Percentiles rank a stretch among this genome's conserved stretches.
Conservation (phyloP, 306 rosid species). For the Psophocarpus tetragonolobus region DNA sequence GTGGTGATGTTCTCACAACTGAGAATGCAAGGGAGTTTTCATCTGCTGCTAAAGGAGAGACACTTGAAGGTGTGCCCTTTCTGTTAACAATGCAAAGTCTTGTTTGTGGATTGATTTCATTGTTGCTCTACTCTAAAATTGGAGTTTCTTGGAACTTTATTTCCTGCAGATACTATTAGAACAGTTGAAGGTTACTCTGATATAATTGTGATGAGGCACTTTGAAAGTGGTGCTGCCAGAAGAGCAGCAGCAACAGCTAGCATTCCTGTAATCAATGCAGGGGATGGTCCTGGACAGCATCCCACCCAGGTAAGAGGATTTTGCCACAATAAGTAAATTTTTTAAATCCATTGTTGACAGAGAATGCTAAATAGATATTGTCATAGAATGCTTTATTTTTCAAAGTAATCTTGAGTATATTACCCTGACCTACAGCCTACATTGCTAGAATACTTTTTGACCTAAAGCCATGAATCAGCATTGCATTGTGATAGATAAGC, state of each 20-base stretch:
- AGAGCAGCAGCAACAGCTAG: conserved; percentile 78
- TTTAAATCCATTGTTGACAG: not conserved
- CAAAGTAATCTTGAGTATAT: not conserved
- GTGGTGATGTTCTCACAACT: conserved; percentile 95
- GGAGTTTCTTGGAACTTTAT: conserved; percentile 28
- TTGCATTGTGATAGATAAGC: not conserved
- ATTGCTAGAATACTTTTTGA: not conserved
- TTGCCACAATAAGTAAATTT: not conserved
- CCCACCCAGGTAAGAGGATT: conserved; percentile 73
- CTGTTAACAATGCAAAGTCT: not conserved
- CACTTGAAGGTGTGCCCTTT: conserved; percentile 69
- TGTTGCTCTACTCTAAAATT: not conserved
- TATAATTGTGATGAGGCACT: conserved; percentile 90
- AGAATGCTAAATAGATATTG: not conserved
- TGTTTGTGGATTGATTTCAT: not conserved
- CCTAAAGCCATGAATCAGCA: not conserved
- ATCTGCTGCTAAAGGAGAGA: conserved; percentile 95
- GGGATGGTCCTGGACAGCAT: conserved; percentile 98
- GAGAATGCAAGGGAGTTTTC: conserved; percentile 97
- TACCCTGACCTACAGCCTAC: not conserved
- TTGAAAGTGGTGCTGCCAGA: conserved; percentile 95
- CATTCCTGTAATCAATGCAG: conserved; percentile 93
- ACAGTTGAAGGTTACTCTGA: conserved; percentile 92
- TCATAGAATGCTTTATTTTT: not conserved
- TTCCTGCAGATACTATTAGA: conserved; percentile 74